A percentile compares a stretch with the other conserved stretches of the same genome.
These are phyloP conservation scores for Hemisphaericaspora xylofermentans DNA, from an alignment of 1,139 yeast genomes.

Conservation along the genomic window DNA sequence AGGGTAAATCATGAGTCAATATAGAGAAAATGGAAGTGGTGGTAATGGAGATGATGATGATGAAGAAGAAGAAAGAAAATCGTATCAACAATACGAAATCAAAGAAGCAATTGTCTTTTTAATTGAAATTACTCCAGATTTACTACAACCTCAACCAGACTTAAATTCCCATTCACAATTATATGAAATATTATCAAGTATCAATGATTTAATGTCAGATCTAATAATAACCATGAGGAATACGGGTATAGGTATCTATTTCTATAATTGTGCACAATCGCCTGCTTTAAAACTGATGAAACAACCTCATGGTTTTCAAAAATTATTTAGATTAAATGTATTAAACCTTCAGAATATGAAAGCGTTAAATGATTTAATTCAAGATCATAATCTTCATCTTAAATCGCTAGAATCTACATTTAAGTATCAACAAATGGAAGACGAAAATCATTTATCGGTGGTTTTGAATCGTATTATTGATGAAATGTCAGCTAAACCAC, in stretches of 20 bases:
- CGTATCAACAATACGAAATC: conserved; percentile 44
- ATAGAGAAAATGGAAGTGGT: too few relatives aligned
- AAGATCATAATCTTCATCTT: conserved; percentile 27
- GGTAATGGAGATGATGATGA: conserved; percentile 15
- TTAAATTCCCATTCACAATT: conserved; percentile 42
- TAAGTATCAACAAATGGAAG: conserved; percentile 20
- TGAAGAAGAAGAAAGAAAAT: conserved; percentile 9
- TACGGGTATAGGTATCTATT: conserved; percentile 67
- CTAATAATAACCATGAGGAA: conserved; percentile 57
- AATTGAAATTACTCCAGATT: conserved; percentile 55
- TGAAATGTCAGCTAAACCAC: conserved; percentile 30
- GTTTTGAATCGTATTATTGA: conserved; percentile 34
- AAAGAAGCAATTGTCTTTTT: conserved; percentile 66
- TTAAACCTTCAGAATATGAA: conserved; percentile 44
- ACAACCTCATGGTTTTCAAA: conserved; percentile 22
- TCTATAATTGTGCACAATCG: conserved; percentile 48
- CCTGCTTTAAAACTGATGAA: conserved; percentile 9
- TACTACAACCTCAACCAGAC: conserved; percentile 38
- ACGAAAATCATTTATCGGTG: conserved; percentile 26
- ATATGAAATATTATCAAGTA: conserved; percentile 52
- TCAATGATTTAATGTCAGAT: conserved; percentile 56
- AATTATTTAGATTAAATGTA: conserved; percentile 35
- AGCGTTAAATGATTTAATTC: conserved; percentile 30
- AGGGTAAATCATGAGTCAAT: conserved; percentile 1
- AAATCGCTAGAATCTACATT: conserved; percentile 18